phyloP scores from a whole-genome alignment of 169 alveolate species.

The Eimeria falciformis region DNA sequence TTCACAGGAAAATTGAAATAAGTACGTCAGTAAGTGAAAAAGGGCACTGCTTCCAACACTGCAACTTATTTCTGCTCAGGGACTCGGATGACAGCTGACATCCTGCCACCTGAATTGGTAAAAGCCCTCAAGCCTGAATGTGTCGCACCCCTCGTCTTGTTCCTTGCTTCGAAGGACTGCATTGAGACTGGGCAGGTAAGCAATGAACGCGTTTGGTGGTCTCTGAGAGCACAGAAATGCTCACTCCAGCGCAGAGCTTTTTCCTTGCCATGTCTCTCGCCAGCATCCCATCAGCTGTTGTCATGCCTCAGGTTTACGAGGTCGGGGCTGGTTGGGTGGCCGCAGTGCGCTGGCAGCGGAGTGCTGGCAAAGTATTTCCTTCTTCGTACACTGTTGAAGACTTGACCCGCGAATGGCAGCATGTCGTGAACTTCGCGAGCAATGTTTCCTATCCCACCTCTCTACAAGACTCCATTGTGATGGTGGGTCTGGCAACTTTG shows the following conservation, averaged over 20 bases:
- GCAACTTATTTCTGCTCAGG: constrained; percentile 45
- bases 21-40: too few relatives aligned
- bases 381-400: constrained; percentile 63
- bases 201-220: neutral
- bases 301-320: constrained; percentile 80
- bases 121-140: constrained; percentile 88
- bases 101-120: constrained; percentile 83
- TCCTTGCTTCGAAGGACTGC: constrained; percentile 85
- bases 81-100: constrained; percentile 82
- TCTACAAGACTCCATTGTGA: constrained; percentile 69
- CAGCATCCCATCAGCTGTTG: constrained; percentile 19
- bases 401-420: constrained; percentile 58
- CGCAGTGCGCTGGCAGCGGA: constrained; percentile 86
- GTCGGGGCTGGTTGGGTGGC: constrained; percentile 90
- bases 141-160: constrained; percentile 90
- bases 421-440: constrained; percentile 8
- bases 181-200: constrained; percentile 79
- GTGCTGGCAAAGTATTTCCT: constrained; percentile 41
- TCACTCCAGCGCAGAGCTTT: neutral
- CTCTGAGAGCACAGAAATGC: neutral
- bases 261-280: neutral
- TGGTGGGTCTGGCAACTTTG: constrained; percentile 38
- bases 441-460: constrained; percentile 71
- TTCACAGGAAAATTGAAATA: too few relatives aligned
- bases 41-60: too few relatives aligned